These are phyloP conservation scores for Yamadazyma kanchanaburiensis DNA, from an alignment of 1,139 yeast species.

Conservation along the genomic window DNA sequence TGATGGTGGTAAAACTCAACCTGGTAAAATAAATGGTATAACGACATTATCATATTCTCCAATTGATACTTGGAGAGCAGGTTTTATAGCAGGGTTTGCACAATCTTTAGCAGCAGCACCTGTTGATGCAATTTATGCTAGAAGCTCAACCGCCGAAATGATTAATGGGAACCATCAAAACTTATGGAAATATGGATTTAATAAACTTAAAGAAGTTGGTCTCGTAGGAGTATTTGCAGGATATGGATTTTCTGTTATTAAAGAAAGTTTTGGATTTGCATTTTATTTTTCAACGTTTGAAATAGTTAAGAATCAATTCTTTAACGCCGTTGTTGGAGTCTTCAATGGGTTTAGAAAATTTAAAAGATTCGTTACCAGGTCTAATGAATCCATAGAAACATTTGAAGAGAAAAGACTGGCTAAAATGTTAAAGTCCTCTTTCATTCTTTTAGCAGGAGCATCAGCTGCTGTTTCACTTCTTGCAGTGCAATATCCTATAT, in stretches of 20 bases:
- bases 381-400: slow-evolving; percentile 24
- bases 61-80: slow-evolving; percentile 70
- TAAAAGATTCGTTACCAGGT: slow-evolving; percentile 17
- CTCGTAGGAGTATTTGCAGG: slow-evolving; percentile 88
- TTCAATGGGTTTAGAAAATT: slow-evolving; percentile 42
- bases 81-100: slow-evolving; percentile 78
- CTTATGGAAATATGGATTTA: slow-evolving; percentile 72
- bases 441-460: slow-evolving; percentile 84
- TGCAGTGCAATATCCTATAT: slow-evolving; percentile 78
- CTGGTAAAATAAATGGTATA: slow-evolving; percentile 4
- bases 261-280: slow-evolving; percentile 86
- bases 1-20: slow-evolving; percentile 10
- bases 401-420: slow-evolving; percentile 42
- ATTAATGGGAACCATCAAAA: slow-evolving; percentile 66
- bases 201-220: slow-evolving; percentile 71
- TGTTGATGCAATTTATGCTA: slow-evolving; percentile 81
- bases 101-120: slow-evolving; percentile 96
- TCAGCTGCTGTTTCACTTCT: slow-evolving; percentile 78
- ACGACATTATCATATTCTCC: slow-evolving; percentile 24
- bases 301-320: slow-evolving; percentile 68
- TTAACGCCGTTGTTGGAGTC: slow-evolving; percentile 54
- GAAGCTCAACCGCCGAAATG: slow-evolving; percentile 75
- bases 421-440: slow-evolving; percentile 59
- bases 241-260: slow-evolving; percentile 66
- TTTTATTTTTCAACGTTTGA: slow-evolving; percentile 84